Evolutionary conservation across 140 eudicot species (phyloP).

Genomic region (Anethum foeniculum): DNA sequence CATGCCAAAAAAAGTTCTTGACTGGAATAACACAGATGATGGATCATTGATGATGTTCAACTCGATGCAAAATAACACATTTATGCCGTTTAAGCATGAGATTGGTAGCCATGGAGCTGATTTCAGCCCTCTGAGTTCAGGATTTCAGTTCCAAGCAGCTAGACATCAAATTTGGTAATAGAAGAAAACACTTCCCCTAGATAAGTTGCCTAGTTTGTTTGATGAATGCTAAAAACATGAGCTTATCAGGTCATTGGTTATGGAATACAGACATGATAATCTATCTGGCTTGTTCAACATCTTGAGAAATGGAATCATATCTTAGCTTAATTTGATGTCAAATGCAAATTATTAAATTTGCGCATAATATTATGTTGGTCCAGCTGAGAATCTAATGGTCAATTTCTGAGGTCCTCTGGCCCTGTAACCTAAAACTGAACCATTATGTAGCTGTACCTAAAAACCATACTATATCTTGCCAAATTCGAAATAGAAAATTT

Average conservation of each 20-base stretch:
- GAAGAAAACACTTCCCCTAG: background rate
- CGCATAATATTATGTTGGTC: background rate
- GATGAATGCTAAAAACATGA: background rate
- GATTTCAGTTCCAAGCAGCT: constrained; percentile 19
- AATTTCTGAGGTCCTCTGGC: background rate
- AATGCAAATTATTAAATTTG: background rate
- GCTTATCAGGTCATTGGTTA: background rate
- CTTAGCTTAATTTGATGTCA: background rate
- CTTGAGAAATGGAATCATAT: constrained; percentile 6
- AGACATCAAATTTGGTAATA: constrained; percentile 12
- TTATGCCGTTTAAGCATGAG: constrained; percentile 16
- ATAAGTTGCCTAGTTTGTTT: background rate
- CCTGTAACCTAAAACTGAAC: background rate
- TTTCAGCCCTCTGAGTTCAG: constrained; percentile 9
- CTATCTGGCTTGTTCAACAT: background rate
- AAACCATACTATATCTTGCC: background rate
- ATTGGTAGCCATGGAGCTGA: constrained; percentile 13
- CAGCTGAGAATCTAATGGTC: background rate
- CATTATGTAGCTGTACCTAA: background rate
- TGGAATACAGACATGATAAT: background rate
- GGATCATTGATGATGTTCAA: constrained; percentile 25
- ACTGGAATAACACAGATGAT: constrained; percentile 16
- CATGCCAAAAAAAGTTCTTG: background rate
- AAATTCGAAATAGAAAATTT: no score
- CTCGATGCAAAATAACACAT: constrained; percentile 16